Conservation (phyloP, 75 land plant genomes). For the Isoetes taiwanensis region DNA sequence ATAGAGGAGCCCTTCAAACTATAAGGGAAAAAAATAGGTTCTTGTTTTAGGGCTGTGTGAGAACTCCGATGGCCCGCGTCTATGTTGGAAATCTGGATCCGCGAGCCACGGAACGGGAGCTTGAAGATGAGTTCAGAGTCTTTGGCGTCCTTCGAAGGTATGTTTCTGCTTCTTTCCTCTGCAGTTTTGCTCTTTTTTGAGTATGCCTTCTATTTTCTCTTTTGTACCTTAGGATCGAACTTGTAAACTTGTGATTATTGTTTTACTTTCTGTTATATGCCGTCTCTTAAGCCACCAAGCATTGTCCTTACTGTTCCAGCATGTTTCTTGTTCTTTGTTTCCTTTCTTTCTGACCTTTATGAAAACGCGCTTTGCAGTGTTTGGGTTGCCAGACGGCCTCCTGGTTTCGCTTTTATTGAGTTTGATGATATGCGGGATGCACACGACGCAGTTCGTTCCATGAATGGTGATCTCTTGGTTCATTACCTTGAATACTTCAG, state of each 20-base stretch:
- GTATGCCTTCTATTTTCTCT: no score
- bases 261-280: no score
- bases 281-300: no score
- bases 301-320: no score
- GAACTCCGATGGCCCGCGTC: slow-evolving; percentile 8
- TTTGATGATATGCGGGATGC: slow-evolving; percentile 2
- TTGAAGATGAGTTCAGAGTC: slow-evolving; percentile 3
- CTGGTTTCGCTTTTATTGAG: slow-evolving; percentile 1
- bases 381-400: slow-evolving; percentile 1
- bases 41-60: no score
- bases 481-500: background rate
- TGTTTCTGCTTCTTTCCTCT: background rate
- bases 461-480: background rate
- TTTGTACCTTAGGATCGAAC: no score
- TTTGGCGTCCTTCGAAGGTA: slow-evolving; percentile 5
- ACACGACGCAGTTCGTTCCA: background rate
- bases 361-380: background rate
- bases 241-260: no score
- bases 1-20: no score
- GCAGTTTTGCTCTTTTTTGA: no score
- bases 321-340: no score
- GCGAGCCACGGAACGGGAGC: slow-evolving; percentile 6
- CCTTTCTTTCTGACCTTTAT: no score
- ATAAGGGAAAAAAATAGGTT: no score
- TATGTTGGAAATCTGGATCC: slow-evolving; percentile 9